Evolutionary conservation across 441 rosid species (phyloP), one percentile per base, ranked within the genome.

Genomic region (Capsella rubella): DNA sequence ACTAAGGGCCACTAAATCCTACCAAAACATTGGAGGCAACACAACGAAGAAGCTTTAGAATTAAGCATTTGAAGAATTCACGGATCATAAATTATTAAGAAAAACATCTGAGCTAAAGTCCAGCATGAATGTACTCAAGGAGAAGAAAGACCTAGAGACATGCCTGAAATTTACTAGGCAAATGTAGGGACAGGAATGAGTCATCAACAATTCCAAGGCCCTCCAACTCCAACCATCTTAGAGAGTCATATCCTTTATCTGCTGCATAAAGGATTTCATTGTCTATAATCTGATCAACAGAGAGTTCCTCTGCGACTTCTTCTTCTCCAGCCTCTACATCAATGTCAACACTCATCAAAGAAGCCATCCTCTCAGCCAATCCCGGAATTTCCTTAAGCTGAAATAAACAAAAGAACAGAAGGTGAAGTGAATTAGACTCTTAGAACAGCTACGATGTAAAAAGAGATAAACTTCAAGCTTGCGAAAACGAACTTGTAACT

Each of bases 181-280:
- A 77, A 71, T 83, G 80, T 54, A 90, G 87, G 45, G 92, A 89
- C 28, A 83, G 74, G 56, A 95, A 80, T 52, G 67, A 78, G 59
- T 81, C 82, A 72, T 88, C 98, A 59, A 81, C 82, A 54, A 95
- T 77, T 62, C 80, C 80, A 54, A 90, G 86, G 76, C 89, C 88
- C 62, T 95, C 96, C 10, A 95, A 91, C 86, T 92, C 98, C 84
- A 92, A 82, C 99, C 98, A 95, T 75, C 82, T 80, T 66, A 87
- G 75, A 70, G 79, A 51, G 28, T 80, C 93, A 73, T 70, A 51
- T 39, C 89, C 89, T 65, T 76, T 79, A 72, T 75, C 89, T 40
- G 55, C 82, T 12, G 96, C 94, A 63, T 77, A 69, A 25, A 39
- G 68, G 53, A 85, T 76, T 78, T 90, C 95, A 56, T 61, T 83